These are phyloP conservation scores for Taphrina populina DNA, from an alignment of 1,139 yeast species.

Conservation along the genomic window DNA sequence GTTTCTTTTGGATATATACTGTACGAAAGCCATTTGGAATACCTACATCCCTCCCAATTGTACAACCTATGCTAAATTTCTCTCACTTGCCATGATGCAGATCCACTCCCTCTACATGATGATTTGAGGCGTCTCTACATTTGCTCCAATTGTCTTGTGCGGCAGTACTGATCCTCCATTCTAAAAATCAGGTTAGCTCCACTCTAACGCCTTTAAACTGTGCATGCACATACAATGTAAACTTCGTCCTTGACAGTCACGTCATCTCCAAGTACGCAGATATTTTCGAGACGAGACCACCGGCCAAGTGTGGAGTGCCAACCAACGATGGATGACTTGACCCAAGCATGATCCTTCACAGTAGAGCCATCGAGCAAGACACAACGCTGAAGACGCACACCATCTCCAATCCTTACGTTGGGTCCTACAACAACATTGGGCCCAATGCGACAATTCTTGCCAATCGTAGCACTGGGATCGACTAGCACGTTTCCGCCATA, in stretches of 20 bases:
- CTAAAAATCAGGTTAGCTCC: slow-evolving; percentile 1
- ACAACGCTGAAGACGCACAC: slow-evolving; percentile 97
- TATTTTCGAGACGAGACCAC: slow-evolving; percentile 99
- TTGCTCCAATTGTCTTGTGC: slow-evolving; percentile 93
- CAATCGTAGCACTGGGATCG: slow-evolving; percentile 92
- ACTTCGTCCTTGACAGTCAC: slow-evolving; percentile 98
- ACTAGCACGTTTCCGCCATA: slow-evolving; percentile 92
- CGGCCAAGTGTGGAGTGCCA: slow-evolving; percentile 98
- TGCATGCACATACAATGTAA: slow-evolving; percentile 63
- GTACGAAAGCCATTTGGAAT: too few relatives aligned
- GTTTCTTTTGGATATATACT: too few relatives aligned
- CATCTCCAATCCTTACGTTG: slow-evolving; percentile 91
- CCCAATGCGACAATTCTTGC: slow-evolving; percentile 92
- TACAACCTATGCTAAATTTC: too few relatives aligned
- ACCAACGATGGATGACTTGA: slow-evolving; percentile 96
- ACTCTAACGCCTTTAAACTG: background rate
- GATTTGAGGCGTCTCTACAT: slow-evolving; percentile 95
- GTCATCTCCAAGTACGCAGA: slow-evolving; percentile 97
- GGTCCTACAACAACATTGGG: slow-evolving; percentile 99
- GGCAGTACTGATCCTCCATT: slow-evolving; percentile 96
- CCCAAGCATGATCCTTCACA: slow-evolving; percentile 97
- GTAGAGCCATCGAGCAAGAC: slow-evolving; percentile 87
- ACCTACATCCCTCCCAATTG: too few relatives aligned
- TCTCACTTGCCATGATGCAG: background rate
- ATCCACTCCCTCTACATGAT: slow-evolving; percentile 64